Base-by-base conservation (phyloP, 2,329 filamentous ascomycete genomes). In the Alternaria ventricosa region DNA sequence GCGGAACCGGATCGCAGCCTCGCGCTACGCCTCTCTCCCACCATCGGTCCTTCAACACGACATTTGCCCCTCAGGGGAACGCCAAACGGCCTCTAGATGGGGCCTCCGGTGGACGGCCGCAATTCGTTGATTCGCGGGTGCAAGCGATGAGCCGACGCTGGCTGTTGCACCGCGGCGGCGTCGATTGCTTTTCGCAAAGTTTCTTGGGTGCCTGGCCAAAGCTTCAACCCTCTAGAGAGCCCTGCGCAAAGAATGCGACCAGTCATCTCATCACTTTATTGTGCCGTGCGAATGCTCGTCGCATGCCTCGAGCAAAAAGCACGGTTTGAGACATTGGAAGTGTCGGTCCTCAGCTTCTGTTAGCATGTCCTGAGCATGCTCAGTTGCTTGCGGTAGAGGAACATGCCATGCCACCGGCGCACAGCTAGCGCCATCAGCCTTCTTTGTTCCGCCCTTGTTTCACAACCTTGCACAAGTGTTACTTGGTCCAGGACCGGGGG, bases 401-500 rank as follows among this genome's bases (percentile, higher is more conserved):
- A 54, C 57, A 59, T 15, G 59, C 55, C 41, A 25, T 44, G 33
- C 43, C 30, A 55, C n/a, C 46, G 30, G 41, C 28, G 50, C 33
- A 60, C 56, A 44, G 43, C 50, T 66, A 66, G 65, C 71, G 68
- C 72, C 65, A 71, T 67, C 68, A 69, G 61, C 57, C 49, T 53
- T 61, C 65, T 69, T 69, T 69, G 59, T 71, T 65, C 68, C 63
- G 64, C 60, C 58, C 51, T 68, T 65, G 75, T 76, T 74, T 77
- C 71, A 73, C 71, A 73, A 66, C 61, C 72, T 74, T 74, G 74
- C 71, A 71, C 59, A 72, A 70, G 60, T 69, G 65, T 69, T 65
- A 64, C 67, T 64, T 62, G 60, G 64, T 60, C 71, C 67, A 60
- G 70, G 66, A 28, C 65, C 62, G 44, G 58, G 66, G 71, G 69